Evolutionary conservation across 2,329 filamentous ascomycete species (phyloP).

Genomic region (Pleurostoma richardsiae): DNA sequence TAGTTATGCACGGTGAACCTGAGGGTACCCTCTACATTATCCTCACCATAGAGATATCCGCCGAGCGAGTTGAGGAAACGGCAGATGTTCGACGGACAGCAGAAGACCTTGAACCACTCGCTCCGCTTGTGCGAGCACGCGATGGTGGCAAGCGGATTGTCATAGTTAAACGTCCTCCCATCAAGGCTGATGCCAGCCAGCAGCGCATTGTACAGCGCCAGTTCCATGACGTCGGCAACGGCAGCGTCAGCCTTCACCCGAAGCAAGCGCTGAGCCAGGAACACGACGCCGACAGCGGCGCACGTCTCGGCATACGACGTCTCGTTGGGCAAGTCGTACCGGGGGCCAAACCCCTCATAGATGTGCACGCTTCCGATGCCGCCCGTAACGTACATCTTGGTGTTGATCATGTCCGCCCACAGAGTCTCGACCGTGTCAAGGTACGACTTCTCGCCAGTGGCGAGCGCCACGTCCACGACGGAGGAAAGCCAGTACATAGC

Average conservation of each 20-base stretch:
- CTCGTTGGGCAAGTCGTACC: conserved; percentile 53
- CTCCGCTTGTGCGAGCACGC: conserved; percentile 37
- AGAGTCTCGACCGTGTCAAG: conserved; percentile 21
- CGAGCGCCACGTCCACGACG: conserved; percentile 45
- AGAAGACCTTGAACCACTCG: conserved; percentile 55
- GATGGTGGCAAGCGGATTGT: conserved; percentile 54
- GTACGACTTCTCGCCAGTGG: too few species aligned
- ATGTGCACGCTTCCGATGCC: conserved; percentile 53
- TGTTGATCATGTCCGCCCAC: conserved; percentile 56
- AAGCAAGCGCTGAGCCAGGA: conserved; percentile 51
- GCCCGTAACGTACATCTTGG: conserved; percentile 59
- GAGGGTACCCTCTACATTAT: too few species aligned
- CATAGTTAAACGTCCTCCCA: conserved; percentile 55
- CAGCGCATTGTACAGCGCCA: conserved; percentile 55
- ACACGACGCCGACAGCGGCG: conserved; percentile 54
- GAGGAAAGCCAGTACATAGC: conserved; percentile 56
- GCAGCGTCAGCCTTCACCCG: conserved; percentile 36
- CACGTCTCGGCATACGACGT: conserved; percentile 58
- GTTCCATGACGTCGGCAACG: conserved; percentile 55
- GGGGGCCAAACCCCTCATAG: conserved; percentile 54
- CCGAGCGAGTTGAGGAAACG: conserved; percentile 49
- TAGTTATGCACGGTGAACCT: conserved; percentile 49
- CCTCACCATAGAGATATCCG: conserved; percentile 44
- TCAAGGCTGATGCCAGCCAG: conserved; percentile 51
- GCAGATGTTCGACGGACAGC: conserved; percentile 55